These are phyloP conservation scores for Skeletonema costatum DNA, from an alignment of 108 stramenopile genomes.

Conservation along the genomic window DNA sequence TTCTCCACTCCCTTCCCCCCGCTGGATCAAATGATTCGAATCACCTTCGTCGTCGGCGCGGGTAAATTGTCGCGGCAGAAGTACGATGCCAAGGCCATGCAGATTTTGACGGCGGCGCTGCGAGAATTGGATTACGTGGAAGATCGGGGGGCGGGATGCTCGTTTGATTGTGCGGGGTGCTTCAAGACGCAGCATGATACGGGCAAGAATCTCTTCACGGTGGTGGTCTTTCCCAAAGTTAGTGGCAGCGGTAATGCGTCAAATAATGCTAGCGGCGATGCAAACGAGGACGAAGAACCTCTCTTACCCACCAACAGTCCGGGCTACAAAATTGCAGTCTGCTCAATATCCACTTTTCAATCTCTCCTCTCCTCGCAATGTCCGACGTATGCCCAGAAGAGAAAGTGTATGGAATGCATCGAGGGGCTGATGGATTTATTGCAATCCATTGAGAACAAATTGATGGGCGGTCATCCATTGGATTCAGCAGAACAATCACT, in stretches of 20 bases:
- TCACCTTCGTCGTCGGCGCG: slow-evolving; percentile 89
- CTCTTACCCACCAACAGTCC: slow-evolving; percentile 63
- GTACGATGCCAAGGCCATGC: slow-evolving; percentile 88
- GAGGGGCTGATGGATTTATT: slow-evolving; percentile 40
- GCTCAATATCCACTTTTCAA: slow-evolving; percentile 67
- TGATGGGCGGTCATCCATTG: slow-evolving; percentile 76
- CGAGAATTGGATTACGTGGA: slow-evolving; percentile 85
- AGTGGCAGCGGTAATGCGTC: slow-evolving; percentile 13
- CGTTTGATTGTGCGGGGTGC: slow-evolving; percentile 79
- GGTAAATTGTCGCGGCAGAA: slow-evolving; percentile 87
- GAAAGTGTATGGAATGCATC: slow-evolving; percentile 63
- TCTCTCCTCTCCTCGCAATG: slow-evolving; percentile 64
- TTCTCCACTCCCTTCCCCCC: slow-evolving; percentile 60
- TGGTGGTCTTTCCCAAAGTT: slow-evolving; percentile 91
- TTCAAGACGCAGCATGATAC: slow-evolving; percentile 97
- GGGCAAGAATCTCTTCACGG: slow-evolving; percentile 93
- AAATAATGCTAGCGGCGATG: neutral
- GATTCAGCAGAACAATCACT: slow-evolving; percentile 80
- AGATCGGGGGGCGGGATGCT: slow-evolving; percentile 86
- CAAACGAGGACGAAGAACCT: slow-evolving; percentile 4
- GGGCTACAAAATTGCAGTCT: slow-evolving; percentile 75
- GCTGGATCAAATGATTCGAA: slow-evolving; percentile 77
- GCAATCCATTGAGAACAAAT: slow-evolving; percentile 72
- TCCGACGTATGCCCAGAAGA: slow-evolving; percentile 89
- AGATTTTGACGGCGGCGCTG: slow-evolving; percentile 78